Percentiles rank a stretch among this genome's conserved stretches.
phyloP scores from a whole-genome alignment of 106 monocot genomes.

The Acorus gramineus region DNA sequence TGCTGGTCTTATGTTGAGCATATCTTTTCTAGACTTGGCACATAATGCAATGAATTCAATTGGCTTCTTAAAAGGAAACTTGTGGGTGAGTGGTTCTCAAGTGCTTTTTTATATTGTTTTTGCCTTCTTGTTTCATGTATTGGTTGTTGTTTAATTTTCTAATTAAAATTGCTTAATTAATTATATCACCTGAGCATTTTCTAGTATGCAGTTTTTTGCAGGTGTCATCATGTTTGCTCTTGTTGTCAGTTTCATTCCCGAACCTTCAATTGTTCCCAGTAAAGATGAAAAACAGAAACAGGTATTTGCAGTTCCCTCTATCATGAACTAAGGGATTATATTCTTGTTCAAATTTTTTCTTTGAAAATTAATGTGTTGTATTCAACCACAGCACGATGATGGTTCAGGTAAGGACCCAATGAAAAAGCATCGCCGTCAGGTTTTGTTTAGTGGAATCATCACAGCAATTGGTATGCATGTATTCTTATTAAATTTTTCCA shows the following conservation, averaged over 20 bases:
- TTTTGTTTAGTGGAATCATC: conserved; percentile 86
- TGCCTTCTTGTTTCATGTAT: neutral
- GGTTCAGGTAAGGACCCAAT: conserved; percentile 74
- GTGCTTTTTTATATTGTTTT: neutral
- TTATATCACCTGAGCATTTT: conserved; percentile 1
- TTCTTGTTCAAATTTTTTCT: conserved; percentile 8
- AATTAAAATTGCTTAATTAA: neutral
- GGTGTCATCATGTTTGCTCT: conserved; percentile 78
- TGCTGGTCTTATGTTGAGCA: conserved; percentile 96
- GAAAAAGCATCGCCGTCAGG: conserved; percentile 89
- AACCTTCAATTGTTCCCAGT: conserved; percentile 48
- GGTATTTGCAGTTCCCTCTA: conserved; percentile 12
- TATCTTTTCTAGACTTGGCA: conserved; percentile 94
- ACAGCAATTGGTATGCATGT: conserved; percentile 82
- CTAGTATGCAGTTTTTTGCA: conserved; percentile 62
- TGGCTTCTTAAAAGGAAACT: conserved; percentile 92
- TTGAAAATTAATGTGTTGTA: neutral
- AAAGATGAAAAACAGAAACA: conserved; percentile 19
- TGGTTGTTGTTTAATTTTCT: neutral
- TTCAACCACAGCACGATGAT: conserved; percentile 50
- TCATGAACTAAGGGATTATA: neutral
- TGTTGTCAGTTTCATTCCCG: conserved; percentile 82
- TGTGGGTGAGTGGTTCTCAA: conserved; percentile 60
- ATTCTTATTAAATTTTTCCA: neutral
- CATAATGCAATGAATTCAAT: conserved; percentile 94